Evolutionary conservation across 1,139 yeast genomes (phyloP).

Genomic region (Nematodospora anomalae): DNA sequence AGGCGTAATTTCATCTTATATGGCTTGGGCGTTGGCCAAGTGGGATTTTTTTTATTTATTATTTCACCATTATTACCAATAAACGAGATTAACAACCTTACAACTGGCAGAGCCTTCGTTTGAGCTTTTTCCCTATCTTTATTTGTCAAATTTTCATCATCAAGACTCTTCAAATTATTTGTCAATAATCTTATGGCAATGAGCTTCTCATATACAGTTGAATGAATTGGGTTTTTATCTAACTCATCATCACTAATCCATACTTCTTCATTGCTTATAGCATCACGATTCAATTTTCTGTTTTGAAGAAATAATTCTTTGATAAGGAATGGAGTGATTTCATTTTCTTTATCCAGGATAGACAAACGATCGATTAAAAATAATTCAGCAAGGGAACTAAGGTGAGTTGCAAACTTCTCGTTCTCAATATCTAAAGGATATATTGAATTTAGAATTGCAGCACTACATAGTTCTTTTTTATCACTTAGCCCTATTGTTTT

Average conservation of each 20-base stretch:
- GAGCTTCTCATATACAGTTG: conserved; percentile 45
- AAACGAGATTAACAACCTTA: conserved; percentile 65
- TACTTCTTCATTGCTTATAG: conserved; percentile 27
- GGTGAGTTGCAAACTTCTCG: conserved; percentile 49
- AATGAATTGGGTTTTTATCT: conserved; percentile 25
- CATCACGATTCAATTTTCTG: conserved; percentile 21
- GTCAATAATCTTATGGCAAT: conserved; percentile 60
- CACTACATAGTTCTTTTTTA: conserved; percentile 38
- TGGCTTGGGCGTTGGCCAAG: conserved; percentile 62
- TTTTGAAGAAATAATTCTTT: conserved; percentile 61
- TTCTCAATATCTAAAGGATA: conserved; percentile 51
- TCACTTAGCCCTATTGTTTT: conserved; percentile 55
- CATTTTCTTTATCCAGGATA: conserved; percentile 55
- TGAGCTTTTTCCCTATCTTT: conserved; percentile 31
- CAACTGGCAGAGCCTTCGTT: conserved; percentile 55
- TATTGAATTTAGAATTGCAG: conserved; percentile 40
- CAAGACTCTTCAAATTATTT: conserved; percentile 58
- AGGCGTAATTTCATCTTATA: conserved; percentile 65
- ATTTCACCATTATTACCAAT: conserved; percentile 85
- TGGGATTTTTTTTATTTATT: conserved; percentile 44
- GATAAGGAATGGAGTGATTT: conserved; percentile 59
- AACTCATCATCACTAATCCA: conserved; percentile 56
- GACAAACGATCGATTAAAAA: conserved; percentile 52
- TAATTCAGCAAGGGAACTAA: conserved; percentile 63
- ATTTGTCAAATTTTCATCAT: conserved; percentile 25